Conservation (phyloP, 129 eudicot species). For the Tanacetum coccineum region DNA sequence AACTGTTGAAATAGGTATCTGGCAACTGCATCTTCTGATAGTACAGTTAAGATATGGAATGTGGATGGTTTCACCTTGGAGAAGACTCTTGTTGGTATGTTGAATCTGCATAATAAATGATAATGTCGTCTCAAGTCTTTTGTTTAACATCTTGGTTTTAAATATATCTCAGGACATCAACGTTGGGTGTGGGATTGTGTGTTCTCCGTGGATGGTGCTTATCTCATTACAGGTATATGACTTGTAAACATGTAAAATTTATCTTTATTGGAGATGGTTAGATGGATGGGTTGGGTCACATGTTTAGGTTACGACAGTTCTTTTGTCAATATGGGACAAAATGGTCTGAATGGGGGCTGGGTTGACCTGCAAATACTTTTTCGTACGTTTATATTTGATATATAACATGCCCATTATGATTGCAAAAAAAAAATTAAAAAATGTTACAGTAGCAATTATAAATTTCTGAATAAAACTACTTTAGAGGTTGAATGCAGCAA, state of each 20-base stretch:
- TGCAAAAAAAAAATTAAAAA: too few relatives aligned
- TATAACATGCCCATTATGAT: too few relatives aligned
- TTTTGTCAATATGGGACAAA: too few relatives aligned
- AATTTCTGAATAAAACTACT: too few relatives aligned
- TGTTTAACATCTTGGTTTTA: constrained; percentile 6
- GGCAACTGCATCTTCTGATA: constrained; percentile 96
- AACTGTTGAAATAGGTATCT: constrained; percentile 50
- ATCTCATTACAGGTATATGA: constrained; percentile 81
- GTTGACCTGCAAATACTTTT: too few relatives aligned
- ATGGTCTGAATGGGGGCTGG: too few relatives aligned
- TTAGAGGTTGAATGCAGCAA: too few relatives aligned
- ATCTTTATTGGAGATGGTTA: too few relatives aligned
- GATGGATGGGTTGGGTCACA: too few relatives aligned
- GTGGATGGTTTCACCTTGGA: constrained; percentile 91
- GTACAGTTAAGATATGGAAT: constrained; percentile 97
- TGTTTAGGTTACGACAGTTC: too few relatives aligned
- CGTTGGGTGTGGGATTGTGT: constrained; percentile 99
- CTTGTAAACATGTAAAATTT: not conserved
- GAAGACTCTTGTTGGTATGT: constrained; percentile 74
- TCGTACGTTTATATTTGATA: too few relatives aligned
- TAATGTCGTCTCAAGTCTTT: not conserved
- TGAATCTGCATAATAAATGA: constrained; percentile 8
- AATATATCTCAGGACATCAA: constrained; percentile 63
- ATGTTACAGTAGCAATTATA: too few relatives aligned
- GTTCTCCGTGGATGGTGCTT: constrained; percentile 96